Conservation (phyloP, 2,329 filamentous ascomycete genomes). For the Arthrobotrys sinensis region DNA sequence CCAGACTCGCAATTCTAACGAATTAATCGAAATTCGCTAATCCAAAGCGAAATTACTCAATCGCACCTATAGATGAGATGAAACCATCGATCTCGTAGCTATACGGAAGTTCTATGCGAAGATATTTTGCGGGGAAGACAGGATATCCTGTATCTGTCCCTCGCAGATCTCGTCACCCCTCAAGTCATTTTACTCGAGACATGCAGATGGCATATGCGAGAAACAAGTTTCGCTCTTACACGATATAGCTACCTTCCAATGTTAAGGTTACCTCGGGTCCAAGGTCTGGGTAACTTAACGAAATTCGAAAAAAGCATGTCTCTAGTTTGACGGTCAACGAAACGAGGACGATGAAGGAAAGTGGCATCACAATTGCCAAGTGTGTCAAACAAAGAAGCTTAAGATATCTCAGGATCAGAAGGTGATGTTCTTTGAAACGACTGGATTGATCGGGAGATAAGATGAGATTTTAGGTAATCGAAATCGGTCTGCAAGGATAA, state of each 20-base stretch:
- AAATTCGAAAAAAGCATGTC: too few relatives aligned
- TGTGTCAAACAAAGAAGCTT: neutral
- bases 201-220: slow-evolving; percentile 9
- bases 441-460: slow-evolving; percentile 14
- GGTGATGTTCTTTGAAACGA: slow-evolving; percentile 5
- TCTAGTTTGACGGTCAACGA: slow-evolving; percentile 9
- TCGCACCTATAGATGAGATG: neutral
- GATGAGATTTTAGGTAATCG: slow-evolving; percentile 26
- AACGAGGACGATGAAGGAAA: slow-evolving; percentile 9
- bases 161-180: neutral
- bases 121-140: slow-evolving; percentile 21
- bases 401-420: slow-evolving; percentile 17
- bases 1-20: neutral
- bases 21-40: neutral
- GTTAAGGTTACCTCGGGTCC: neutral
- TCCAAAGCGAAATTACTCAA: neutral
- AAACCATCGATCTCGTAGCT: neutral
- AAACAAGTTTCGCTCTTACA: slow-evolving; percentile 6
- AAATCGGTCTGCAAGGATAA: neutral
- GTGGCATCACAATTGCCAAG: slow-evolving; percentile 6
- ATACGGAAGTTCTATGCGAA: slow-evolving; percentile 8
- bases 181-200: slow-evolving; percentile 12
- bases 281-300: slow-evolving; percentile 1
- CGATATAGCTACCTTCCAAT: neutral
- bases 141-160: slow-evolving; percentile 2